Evolutionary conservation across 768 basidiomycete species (phyloP).

Genomic region (Kwoniella sp.): DNA sequence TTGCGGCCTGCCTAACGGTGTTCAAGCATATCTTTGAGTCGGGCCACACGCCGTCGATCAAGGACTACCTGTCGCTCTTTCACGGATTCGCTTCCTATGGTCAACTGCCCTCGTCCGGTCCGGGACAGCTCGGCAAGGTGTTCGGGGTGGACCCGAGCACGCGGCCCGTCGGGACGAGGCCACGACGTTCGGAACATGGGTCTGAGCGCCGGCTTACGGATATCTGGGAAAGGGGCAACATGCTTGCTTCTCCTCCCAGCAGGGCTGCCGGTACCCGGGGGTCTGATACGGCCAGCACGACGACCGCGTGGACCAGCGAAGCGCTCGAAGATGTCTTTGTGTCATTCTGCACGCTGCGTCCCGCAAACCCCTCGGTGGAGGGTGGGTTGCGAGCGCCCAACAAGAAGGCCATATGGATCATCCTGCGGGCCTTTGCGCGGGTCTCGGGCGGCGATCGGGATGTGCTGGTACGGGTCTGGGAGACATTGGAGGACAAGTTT

Average conservation of each 20-base stretch:
- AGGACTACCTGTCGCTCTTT: slow-evolving; percentile 39
- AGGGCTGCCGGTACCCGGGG: neutral
- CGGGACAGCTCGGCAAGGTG: neutral
- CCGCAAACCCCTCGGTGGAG: slow-evolving; percentile 1
- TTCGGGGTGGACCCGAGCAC: neutral
- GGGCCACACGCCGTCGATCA: slow-evolving; percentile 20
- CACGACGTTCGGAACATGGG: slow-evolving; percentile 1
- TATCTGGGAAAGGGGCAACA: slow-evolving; percentile 17
- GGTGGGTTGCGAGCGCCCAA: slow-evolving; percentile 16
- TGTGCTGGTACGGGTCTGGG: slow-evolving; percentile 27
- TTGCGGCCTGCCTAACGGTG: slow-evolving; percentile 28
- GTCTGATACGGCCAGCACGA: neutral
- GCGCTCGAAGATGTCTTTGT: slow-evolving; percentile 27
- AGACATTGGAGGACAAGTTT: slow-evolving; percentile 37
- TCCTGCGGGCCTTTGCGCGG: slow-evolving; percentile 36
- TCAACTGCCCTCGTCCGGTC: neutral
- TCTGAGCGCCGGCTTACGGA: slow-evolving; percentile 7
- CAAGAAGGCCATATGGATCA: slow-evolving; percentile 25
- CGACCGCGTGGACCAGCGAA: slow-evolving; percentile 21
- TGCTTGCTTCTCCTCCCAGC: neutral
- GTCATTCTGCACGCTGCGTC: slow-evolving; percentile 11
- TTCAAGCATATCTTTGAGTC: slow-evolving; percentile 36
- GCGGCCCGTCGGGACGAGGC: neutral
- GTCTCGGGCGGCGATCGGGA: slow-evolving; percentile 25
- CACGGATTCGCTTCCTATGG: slow-evolving; percentile 44